phyloP scores from a whole-genome alignment of 2,329 filamentous ascomycete genomes.

The Fusarium miscanthi region DNA sequence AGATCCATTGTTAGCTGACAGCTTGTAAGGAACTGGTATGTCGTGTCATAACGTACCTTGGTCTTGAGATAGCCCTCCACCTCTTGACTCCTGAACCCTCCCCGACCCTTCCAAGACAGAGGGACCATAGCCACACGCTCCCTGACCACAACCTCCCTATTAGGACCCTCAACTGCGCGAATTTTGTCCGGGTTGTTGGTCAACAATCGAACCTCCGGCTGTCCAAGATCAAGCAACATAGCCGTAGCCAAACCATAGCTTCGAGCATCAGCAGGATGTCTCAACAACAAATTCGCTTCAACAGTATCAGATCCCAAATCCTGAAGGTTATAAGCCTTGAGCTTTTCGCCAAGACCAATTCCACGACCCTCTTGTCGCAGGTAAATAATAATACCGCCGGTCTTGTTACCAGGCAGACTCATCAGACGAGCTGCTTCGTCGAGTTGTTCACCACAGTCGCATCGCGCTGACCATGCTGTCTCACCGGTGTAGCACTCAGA shows the following conservation, averaged over 20 bases:
- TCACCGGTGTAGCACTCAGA: constrained; percentile 99
- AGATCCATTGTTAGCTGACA: constrained; percentile 31
- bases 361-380: constrained; percentile 95
- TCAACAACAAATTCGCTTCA: constrained; percentile 89
- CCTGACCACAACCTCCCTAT: constrained; percentile 85
- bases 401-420: constrained; percentile 72
- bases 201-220: constrained; percentile 81
- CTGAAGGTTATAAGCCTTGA: constrained; percentile 98
- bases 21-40: accelerated
- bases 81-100: constrained; percentile 86
- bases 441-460: constrained; percentile 97
- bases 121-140: constrained; percentile 97
- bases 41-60: constrained; percentile 70
- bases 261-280: constrained; percentile 93
- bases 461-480: constrained; percentile 97
- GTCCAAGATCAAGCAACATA: constrained; percentile 87
- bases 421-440: constrained; percentile 96
- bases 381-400: constrained; percentile 93
- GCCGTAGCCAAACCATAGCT: constrained; percentile 97
- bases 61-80: constrained; percentile 95
- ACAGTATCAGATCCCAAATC: constrained; percentile 98
- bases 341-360: constrained; percentile 92
- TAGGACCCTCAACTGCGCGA: constrained; percentile 90
- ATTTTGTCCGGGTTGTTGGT: constrained; percentile 99
- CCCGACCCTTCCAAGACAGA: constrained; percentile 87